Conservation (phyloP, 2,329 filamentous ascomycete genomes). For the Fusarium sp. region DNA sequence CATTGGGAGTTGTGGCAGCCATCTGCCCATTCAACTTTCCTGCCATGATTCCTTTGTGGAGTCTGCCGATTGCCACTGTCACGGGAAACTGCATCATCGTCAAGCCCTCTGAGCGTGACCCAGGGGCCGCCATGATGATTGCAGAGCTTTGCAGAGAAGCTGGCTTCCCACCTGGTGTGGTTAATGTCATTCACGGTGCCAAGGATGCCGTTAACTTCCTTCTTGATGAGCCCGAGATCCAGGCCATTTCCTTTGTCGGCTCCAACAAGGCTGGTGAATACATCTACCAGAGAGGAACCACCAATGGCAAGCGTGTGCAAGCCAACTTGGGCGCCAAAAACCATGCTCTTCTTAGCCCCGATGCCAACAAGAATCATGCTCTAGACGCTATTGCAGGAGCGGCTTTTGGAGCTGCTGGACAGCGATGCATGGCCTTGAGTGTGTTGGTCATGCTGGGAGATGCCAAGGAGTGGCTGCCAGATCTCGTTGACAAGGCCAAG, state of each 20-base stretch:
- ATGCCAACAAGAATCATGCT: conserved; percentile 85
- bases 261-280: conserved; percentile 86
- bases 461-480: conserved; percentile 80
- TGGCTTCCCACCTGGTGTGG: conserved; percentile 79
- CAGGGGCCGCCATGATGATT: conserved; percentile 83
- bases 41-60: conserved; percentile 88
- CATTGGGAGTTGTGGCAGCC: conserved; percentile 79
- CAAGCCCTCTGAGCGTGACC: conserved; percentile 84
- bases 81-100: conserved; percentile 83
- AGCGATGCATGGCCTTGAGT: conserved; percentile 85
- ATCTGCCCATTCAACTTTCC: conserved; percentile 89
- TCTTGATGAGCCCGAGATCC: conserved; percentile 81
- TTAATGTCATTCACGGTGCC: conserved; percentile 82
- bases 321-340: conserved; percentile 88
- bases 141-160: conserved; percentile 80
- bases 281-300: conserved; percentile 78
- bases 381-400: conserved; percentile 82
- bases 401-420: conserved; percentile 84
- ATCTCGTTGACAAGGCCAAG: conserved; percentile 79
- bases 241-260: conserved; percentile 84
- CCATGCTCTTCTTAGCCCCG: conserved; percentile 81
- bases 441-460: conserved; percentile 80
- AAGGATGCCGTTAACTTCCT: conserved; percentile 84
- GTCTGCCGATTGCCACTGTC: conserved; percentile 80
- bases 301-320: conserved; percentile 85